Conservation (phyloP, 108 stramenopile species). For the Skeletonema costatum region DNA sequence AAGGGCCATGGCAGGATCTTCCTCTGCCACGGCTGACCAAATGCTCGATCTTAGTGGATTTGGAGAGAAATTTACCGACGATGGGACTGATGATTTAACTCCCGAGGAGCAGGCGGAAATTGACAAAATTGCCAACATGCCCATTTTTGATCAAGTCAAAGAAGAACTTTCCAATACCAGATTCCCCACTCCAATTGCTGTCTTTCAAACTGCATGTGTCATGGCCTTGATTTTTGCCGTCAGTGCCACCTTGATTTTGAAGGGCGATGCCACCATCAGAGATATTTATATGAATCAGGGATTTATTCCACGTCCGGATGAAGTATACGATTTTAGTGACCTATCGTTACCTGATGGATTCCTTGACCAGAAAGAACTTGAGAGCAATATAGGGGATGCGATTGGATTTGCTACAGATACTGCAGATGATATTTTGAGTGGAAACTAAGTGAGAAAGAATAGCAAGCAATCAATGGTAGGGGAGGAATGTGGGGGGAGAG, state of each 20-base stretch:
- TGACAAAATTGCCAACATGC: slow-evolving; percentile 65
- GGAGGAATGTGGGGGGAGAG: too few species aligned
- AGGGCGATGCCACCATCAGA: slow-evolving; percentile 64
- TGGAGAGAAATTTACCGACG: slow-evolving; percentile 56
- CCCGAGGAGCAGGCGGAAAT: slow-evolving; percentile 79
- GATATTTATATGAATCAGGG: slow-evolving; percentile 53
- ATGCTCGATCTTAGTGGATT: slow-evolving; percentile 72
- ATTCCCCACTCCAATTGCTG: slow-evolving; percentile 58
- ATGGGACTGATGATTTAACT: slow-evolving; percentile 77
- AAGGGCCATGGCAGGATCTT: slow-evolving; percentile 50
- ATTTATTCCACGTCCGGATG: slow-evolving; percentile 68
- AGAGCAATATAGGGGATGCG: slow-evolving; percentile 9
- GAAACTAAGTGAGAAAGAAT: too few species aligned
- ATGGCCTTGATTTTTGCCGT: slow-evolving; percentile 60
- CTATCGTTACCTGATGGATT: slow-evolving; percentile 51
- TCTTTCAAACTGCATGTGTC: slow-evolving; percentile 59
- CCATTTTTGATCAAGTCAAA: slow-evolving; percentile 54
- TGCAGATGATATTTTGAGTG: slow-evolving; percentile 26
- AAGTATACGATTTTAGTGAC: slow-evolving; percentile 54
- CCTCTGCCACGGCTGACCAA: slow-evolving; percentile 36
- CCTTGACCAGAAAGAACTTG: slow-evolving; percentile 38
- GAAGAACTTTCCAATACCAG: slow-evolving; percentile 55
- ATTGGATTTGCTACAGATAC: slow-evolving; percentile 28
- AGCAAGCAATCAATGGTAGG: too few species aligned
- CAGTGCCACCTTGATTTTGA: slow-evolving; percentile 62